Percentiles rank a stretch among this genome's conserved stretches.
Conservation (phyloP, 163 green algal genomes). For the Scenedesmus sp. region DNA sequence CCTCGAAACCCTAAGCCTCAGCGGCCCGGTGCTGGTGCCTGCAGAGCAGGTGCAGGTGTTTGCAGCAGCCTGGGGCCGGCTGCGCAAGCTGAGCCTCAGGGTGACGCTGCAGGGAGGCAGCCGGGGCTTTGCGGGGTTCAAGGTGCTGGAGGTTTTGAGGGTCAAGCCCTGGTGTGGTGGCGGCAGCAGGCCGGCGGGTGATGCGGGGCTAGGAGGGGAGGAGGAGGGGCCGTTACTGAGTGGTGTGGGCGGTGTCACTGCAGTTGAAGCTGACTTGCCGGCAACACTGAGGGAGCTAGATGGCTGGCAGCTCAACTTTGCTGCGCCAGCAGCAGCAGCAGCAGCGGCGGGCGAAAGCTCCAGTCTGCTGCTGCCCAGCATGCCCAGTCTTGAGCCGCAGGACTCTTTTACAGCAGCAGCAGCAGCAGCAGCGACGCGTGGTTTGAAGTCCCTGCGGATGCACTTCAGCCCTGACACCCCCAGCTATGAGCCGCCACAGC, state of each 20-base stretch:
- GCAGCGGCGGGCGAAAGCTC: not conserved
- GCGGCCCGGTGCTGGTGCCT: slow-evolving; percentile 7
- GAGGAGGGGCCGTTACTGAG: not conserved
- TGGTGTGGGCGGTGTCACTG: not conserved
- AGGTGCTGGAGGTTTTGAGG: not conserved
- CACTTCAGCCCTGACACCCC: slow-evolving; percentile 19
- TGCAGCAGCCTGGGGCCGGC: not conserved
- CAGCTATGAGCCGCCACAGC: not conserved
- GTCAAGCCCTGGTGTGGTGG: not conserved
- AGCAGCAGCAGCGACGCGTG: not conserved
- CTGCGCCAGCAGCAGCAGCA: not conserved
- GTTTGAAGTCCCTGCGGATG: not conserved
- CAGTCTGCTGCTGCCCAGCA: not conserved
- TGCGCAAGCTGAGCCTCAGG: not conserved
- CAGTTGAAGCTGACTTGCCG: not conserved
- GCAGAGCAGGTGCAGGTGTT: not conserved
- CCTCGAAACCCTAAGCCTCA: not conserved
- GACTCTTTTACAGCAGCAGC: not conserved
- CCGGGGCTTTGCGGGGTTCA: slow-evolving; percentile 32
- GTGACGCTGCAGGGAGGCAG: slow-evolving; percentile 1
- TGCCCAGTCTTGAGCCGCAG: not conserved
- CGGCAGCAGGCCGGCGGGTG: not conserved
- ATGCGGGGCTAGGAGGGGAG: slow-evolving; percentile 13
- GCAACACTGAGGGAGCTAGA: not conserved
- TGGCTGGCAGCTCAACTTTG: slow-evolving; percentile 6